These are phyloP conservation scores for Acanthamoeba triangularis DNA, from an alignment of 208 protist species.

Conservation along the genomic window DNA sequence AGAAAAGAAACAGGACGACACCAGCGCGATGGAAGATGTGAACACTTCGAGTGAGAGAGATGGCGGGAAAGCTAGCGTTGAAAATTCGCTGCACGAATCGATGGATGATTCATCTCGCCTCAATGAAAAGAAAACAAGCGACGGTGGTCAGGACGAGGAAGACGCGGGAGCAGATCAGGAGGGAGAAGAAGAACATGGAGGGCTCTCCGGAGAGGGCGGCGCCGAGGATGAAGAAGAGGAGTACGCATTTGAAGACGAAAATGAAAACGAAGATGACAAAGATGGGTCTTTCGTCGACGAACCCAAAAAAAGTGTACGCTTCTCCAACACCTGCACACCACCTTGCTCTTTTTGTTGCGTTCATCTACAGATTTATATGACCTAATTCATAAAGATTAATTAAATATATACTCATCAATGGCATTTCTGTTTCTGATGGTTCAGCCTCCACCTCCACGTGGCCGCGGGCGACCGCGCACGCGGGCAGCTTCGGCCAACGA, in stretches of 20 bases:
- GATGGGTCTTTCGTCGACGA: background rate
- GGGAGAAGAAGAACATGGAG: background rate
- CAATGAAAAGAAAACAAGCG: background rate
- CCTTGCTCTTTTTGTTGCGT: too few species aligned
- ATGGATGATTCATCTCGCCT: background rate
- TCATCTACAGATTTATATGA: too few species aligned
- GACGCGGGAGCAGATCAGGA: background rate
- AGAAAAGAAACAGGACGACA: background rate
- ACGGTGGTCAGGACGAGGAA: background rate
- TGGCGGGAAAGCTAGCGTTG: background rate
- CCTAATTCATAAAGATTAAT: too few species aligned
- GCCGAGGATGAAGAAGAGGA: background rate
- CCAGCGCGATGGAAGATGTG: background rate
- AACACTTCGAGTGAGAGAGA: background rate
- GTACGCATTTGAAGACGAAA: background rate
- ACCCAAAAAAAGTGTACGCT: background rate
- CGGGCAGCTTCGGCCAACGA: background rate
- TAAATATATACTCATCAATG: too few species aligned
- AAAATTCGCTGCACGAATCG: constrained; percentile 1
- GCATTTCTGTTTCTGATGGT: too few species aligned
- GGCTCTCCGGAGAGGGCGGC: background rate
- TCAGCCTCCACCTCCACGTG: too few species aligned
- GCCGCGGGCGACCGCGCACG: too few species aligned
- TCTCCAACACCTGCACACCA: too few species aligned
- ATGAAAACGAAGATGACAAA: background rate